phyloP scores from a whole-genome alignment of 768 basidiomycete species.

The Termitomyces titanicus region DNA sequence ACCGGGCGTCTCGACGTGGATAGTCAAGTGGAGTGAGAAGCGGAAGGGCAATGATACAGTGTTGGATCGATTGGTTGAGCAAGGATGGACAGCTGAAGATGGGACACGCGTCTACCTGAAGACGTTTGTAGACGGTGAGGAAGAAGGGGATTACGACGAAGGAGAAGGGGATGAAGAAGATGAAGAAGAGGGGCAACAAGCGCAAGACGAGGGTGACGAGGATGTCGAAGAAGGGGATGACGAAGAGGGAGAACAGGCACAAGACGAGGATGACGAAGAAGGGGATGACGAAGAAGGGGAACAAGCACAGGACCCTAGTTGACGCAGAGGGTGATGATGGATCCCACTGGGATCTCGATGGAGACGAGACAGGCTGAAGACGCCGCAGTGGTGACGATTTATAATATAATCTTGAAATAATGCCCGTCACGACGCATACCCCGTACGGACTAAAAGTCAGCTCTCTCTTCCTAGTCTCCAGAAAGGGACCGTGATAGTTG shows the following conservation, averaged over 20 bases:
- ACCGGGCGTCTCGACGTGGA: constrained; percentile 18
- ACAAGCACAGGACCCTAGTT: constrained; percentile 13
- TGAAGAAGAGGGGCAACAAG: constrained; percentile 20
- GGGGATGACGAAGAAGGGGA: constrained; percentile 21
- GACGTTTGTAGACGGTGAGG: constrained; percentile 25
- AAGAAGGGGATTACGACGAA: constrained; percentile 22
- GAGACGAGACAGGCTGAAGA: constrained; percentile 7
- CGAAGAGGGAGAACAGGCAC: constrained; percentile 20
- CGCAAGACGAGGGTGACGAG: constrained; percentile 9
- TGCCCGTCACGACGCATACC: neutral
- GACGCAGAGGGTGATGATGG: constrained; percentile 16
- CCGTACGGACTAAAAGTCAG: neutral
- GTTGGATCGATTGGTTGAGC: constrained; percentile 34
- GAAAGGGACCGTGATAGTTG: too few species aligned
- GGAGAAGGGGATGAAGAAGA: constrained; percentile 10
- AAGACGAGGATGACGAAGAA: constrained; percentile 6
- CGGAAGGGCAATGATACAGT: constrained; percentile 30
- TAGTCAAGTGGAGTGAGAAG: constrained; percentile 30
- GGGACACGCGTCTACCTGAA: constrained; percentile 24
- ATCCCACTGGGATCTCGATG: constrained; percentile 1
- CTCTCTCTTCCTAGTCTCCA: neutral
- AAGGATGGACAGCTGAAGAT: constrained; percentile 26
- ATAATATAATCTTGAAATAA: neutral
- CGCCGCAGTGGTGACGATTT: neutral
- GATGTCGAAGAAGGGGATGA: constrained; percentile 14